Conservation (phyloP, 2,329 filamentous ascomycete genomes). For the Paracamarosporium sp. region DNA sequence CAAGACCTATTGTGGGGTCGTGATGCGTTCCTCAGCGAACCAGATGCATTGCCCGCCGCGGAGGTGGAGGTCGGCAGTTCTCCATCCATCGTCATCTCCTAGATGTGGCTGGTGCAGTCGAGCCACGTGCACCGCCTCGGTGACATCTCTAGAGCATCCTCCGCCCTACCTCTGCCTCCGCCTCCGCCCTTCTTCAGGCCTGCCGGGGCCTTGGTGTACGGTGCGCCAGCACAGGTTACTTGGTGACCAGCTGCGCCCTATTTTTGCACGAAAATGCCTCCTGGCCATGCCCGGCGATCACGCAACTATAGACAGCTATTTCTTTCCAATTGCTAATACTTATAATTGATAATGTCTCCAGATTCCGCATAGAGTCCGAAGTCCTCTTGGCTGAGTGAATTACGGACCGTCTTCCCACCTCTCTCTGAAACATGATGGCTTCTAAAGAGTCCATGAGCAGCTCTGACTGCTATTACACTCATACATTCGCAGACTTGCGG, state of each 20-base stretch:
- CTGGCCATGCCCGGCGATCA: background rate
- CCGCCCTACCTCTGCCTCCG: background rate
- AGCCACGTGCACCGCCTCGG: background rate
- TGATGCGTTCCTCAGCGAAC: background rate
- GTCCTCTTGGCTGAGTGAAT: constrained; percentile 11
- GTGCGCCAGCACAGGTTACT: too few relatives aligned
- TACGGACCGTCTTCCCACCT: background rate
- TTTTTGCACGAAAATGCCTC: background rate
- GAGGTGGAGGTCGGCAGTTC: constrained; percentile 1
- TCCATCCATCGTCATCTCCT: background rate
- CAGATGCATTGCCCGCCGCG: background rate
- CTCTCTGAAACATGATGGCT: background rate
- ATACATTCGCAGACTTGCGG: constrained; percentile 16
- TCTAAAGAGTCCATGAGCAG: background rate
- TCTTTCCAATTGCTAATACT: too few relatives aligned
- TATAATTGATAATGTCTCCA: background rate
- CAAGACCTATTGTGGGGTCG: background rate
- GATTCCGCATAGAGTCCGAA: background rate
- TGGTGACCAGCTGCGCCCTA: background rate
- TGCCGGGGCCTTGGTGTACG: too few relatives aligned
- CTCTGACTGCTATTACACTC: constrained; percentile 1
- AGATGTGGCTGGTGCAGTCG: too few relatives aligned
- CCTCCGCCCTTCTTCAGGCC: background rate
- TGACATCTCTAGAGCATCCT: background rate
- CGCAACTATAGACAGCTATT: background rate